A percentile compares a stretch with the other conserved stretches of the same genome.
Conservation (phyloP, 768 basidiomycete genomes). For the Phallus indusiatus region DNA sequence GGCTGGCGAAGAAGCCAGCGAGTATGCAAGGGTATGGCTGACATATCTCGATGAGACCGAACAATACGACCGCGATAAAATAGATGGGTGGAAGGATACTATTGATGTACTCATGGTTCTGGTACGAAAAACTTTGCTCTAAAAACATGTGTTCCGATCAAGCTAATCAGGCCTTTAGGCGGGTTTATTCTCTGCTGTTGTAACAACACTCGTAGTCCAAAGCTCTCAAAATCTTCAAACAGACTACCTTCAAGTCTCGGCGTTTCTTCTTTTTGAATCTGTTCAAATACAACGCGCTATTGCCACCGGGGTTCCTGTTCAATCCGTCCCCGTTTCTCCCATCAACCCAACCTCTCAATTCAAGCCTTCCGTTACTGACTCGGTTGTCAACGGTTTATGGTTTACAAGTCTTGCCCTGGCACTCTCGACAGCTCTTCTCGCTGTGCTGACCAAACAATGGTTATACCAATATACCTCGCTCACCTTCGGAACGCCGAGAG, state of each 20-base stretch:
- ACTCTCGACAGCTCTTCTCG: not conserved
- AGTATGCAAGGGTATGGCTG: slow-evolving; percentile 9
- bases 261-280: not conserved
- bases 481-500: not conserved
- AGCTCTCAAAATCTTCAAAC: not conserved
- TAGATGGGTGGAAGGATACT: slow-evolving; percentile 2
- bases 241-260: not conserved
- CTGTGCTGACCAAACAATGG: slow-evolving; percentile 11
- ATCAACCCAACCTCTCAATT: not conserved
- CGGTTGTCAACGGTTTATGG: slow-evolving; percentile 12
- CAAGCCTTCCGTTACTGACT: not conserved
- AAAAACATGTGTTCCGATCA: not conserved
- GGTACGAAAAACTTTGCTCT: not conserved
- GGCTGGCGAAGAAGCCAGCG: slow-evolving; percentile 5
- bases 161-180: not conserved
- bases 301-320: not conserved
- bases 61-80: slow-evolving; percentile 2
- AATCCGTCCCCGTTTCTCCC: not conserved
- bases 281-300: not conserved
- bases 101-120: slow-evolving; percentile 11
- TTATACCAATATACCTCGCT: not conserved
- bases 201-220: slow-evolving; percentile 6
- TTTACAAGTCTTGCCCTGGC: slow-evolving; percentile 6
- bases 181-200: slow-evolving; percentile 9
- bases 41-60: slow-evolving; percentile 7